These are phyloP conservation scores for Gaultheria prostrata DNA, from an alignment of 148 eudicot species.

Conservation along the genomic window DNA sequence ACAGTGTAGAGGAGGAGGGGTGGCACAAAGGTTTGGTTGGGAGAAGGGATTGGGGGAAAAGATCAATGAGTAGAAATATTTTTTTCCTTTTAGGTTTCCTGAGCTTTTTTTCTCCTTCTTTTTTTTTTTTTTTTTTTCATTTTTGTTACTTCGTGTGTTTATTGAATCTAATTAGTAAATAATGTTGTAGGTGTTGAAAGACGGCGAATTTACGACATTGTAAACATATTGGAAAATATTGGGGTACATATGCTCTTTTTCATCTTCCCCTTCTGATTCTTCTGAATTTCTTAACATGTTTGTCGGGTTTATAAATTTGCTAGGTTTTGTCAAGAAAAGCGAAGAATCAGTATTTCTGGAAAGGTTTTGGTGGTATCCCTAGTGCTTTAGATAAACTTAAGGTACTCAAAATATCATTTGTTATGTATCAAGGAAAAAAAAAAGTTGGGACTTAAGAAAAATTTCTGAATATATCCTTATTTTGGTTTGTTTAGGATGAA, in stretches of 20 bases:
- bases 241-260: constrained; percentile 44
- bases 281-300: not conserved
- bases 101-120: not conserved
- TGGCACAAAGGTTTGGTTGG: no score
- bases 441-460: not conserved
- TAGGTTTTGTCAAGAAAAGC: constrained; percentile 71
- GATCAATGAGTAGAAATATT: no score
- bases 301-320: constrained; percentile 2
- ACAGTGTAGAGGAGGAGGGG: no score
- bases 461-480: not conserved
- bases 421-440: not conserved
- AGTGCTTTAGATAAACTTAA: constrained; percentile 55
- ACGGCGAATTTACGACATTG: constrained; percentile 85
- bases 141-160: not conserved
- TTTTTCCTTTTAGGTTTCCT: no score
- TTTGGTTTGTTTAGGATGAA: constrained; percentile 28
- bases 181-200: constrained; percentile 68
- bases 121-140: not conserved
- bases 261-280: not conserved
- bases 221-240: constrained; percentile 80
- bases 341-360: constrained; percentile 82
- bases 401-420: constrained; percentile 30
- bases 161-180: not conserved
- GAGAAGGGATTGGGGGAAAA: no score
- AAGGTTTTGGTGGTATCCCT: constrained; percentile 69